Conservation (phyloP, 1,139 yeast genomes). For the Yamadazyma sp. region DNA sequence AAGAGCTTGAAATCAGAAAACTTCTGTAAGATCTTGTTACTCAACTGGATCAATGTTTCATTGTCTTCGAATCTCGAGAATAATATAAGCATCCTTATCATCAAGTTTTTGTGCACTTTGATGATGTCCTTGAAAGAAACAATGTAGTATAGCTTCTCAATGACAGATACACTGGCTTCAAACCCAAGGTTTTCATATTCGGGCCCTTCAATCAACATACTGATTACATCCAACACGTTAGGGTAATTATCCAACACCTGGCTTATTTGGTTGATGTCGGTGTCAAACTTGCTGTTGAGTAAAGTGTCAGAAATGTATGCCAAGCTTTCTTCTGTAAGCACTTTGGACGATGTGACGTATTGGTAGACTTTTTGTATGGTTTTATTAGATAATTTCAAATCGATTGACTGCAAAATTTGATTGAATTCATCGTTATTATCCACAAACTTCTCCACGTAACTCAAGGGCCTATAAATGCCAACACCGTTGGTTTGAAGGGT, state of each 20-base stretch:
- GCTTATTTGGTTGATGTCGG: slow-evolving; percentile 12
- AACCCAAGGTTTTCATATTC: slow-evolving; percentile 8
- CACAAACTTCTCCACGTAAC: slow-evolving; percentile 29
- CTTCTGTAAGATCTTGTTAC: slow-evolving; percentile 10
- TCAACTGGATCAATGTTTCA: slow-evolving; percentile 4
- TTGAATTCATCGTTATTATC: slow-evolving; percentile 16
- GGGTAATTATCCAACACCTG: slow-evolving; percentile 23
- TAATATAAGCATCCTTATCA: slow-evolving; percentile 11
- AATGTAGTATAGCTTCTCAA: slow-evolving; percentile 5
- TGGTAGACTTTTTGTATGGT: slow-evolving; percentile 23
- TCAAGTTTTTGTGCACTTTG: slow-evolving; percentile 10
- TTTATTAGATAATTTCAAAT: slow-evolving; percentile 24
- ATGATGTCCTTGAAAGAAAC: slow-evolving; percentile 12
- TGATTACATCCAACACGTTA: slow-evolving; percentile 14
- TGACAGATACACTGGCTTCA: slow-evolving; percentile 7
- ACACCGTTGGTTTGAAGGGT: slow-evolving; percentile 36
- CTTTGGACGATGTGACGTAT: slow-evolving; percentile 5
- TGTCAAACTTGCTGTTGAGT: slow-evolving; percentile 8
- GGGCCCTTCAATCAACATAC: slow-evolving; percentile 19
- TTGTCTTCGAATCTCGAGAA: slow-evolving; percentile 14
- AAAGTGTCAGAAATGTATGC: slow-evolving; percentile 9
- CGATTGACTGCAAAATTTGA: slow-evolving; percentile 7
- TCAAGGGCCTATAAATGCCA: slow-evolving; percentile 34
- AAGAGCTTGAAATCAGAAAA: slow-evolving; percentile 12
- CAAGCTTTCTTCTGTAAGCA: slow-evolving; percentile 7